Evolutionary conservation across 78 protist species (phyloP).

Genomic region (Dictyostelium firmibasis): DNA sequence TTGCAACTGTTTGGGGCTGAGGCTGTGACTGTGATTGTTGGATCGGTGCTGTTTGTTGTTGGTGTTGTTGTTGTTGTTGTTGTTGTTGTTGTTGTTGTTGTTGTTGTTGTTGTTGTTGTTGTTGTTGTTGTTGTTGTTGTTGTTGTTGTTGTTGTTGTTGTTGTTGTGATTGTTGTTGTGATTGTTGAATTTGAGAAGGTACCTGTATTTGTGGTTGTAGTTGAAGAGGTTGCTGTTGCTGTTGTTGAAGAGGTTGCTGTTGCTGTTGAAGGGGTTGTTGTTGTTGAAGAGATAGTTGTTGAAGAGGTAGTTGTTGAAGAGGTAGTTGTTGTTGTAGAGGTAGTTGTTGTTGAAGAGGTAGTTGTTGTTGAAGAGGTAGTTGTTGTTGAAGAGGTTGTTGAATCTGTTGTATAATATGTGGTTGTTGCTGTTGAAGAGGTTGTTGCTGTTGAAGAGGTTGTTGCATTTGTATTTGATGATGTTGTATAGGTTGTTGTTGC

Average conservation of each 20-base stretch:
- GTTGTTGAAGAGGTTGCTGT: no score
- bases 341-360: not conserved
- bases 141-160: not conserved
- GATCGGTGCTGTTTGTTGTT: not conserved
- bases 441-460: not conserved
- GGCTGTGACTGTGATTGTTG: not conserved
- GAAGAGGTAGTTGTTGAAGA: not conserved
- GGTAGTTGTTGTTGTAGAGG: not conserved
- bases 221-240: not conserved
- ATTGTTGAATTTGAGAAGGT: not conserved
- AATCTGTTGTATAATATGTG: constrained; percentile 13
- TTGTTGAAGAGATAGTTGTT: not conserved
- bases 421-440: no score
- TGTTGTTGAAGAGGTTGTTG: constrained; percentile 30
- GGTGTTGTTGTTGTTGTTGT: not conserved
- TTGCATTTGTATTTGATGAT: not conserved
- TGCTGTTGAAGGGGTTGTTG: no score
- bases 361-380: not conserved
- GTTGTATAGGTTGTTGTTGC: not conserved
- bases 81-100: not conserved
- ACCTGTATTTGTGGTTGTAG: constrained; percentile 1
- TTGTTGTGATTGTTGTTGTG: not conserved
- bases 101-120: not conserved
- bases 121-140: not conserved
- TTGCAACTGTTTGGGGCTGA: not conserved